These are phyloP conservation scores for Royoungia palumana DNA, from an alignment of 768 basidiomycete genomes.

Conservation along the genomic window DNA sequence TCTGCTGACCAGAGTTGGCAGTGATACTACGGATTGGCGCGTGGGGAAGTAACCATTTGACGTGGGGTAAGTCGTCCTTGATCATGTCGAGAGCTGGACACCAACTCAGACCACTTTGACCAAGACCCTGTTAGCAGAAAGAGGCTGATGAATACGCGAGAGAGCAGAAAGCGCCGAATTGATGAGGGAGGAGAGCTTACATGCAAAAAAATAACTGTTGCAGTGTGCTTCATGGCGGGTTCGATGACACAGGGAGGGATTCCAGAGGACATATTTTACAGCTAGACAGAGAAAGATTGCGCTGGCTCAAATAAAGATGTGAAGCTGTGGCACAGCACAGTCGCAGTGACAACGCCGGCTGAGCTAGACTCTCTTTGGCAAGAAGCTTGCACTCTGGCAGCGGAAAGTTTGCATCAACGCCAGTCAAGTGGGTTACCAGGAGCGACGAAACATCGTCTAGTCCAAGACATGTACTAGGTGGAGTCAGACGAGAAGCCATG, in stretches of 20 bases:
- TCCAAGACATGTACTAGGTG: too few relatives aligned
- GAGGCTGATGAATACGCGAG: not conserved
- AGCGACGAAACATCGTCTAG: too few relatives aligned
- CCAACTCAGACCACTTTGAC: slow-evolving; percentile 76
- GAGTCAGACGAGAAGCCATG: too few relatives aligned
- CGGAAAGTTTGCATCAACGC: too few relatives aligned
- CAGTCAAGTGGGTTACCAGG: too few relatives aligned
- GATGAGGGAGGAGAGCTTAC: slow-evolving; percentile 40
- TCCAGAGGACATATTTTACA: too few relatives aligned
- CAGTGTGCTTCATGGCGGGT: slow-evolving; percentile 64
- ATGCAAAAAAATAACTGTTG: slow-evolving; percentile 88
- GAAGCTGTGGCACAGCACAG: too few relatives aligned
- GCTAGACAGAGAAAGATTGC: too few relatives aligned
- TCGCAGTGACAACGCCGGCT: too few relatives aligned
- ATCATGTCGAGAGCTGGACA: slow-evolving; percentile 71
- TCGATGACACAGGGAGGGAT: slow-evolving; percentile 35
- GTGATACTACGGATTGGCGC: slow-evolving; percentile 52
- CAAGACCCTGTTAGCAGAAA: slow-evolving; percentile 49
- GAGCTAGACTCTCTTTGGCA: too few relatives aligned
- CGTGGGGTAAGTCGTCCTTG: slow-evolving; percentile 54
- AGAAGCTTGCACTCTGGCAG: too few relatives aligned
- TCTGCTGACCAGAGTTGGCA: slow-evolving; percentile 62
- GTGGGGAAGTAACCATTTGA: slow-evolving; percentile 76
- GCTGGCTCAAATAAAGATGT: too few relatives aligned
- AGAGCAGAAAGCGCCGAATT: not conserved